phyloP scores from a whole-genome alignment of 1,139 yeast species.

The Suhomyces taliae region DNA sequence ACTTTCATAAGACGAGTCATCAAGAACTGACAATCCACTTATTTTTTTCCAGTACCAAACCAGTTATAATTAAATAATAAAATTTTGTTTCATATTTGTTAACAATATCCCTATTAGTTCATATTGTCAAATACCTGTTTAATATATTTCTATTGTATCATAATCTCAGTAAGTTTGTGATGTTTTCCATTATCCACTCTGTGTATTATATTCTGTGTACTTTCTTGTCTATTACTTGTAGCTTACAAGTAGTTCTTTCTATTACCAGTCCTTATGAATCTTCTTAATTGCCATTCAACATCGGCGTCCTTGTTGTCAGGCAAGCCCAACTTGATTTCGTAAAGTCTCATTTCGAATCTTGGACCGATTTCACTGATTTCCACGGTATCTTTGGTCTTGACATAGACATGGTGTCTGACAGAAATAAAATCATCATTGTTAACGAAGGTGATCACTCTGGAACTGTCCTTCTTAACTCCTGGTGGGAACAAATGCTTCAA shows the following conservation, averaged over 20 bases:
- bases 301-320: constrained; percentile 97
- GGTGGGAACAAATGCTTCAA: constrained; percentile 93
- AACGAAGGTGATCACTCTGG: constrained; percentile 87
- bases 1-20: no score
- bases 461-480: constrained; percentile 87
- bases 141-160: no score
- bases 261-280: constrained; percentile 92
- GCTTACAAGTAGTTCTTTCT: constrained; percentile 75
- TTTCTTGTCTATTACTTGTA: background rate
- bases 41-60: no score
- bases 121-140: no score
- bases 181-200: no score
- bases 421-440: constrained; percentile 89
- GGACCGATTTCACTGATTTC: constrained; percentile 98
- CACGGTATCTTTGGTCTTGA: constrained; percentile 81
- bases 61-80: no score
- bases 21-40: no score
- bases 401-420: constrained; percentile 94
- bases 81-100: no score
- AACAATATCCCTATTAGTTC: no score
- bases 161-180: no score
- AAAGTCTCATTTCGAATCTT: constrained; percentile 94
- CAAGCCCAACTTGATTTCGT: constrained; percentile 85
- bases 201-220: no score
- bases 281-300: constrained; percentile 91